Evolutionary conservation across 23 red algal genomes (phyloP), one percentile per base, ranked within the genome.

Genomic region (Agarophyton chilense): DNA sequence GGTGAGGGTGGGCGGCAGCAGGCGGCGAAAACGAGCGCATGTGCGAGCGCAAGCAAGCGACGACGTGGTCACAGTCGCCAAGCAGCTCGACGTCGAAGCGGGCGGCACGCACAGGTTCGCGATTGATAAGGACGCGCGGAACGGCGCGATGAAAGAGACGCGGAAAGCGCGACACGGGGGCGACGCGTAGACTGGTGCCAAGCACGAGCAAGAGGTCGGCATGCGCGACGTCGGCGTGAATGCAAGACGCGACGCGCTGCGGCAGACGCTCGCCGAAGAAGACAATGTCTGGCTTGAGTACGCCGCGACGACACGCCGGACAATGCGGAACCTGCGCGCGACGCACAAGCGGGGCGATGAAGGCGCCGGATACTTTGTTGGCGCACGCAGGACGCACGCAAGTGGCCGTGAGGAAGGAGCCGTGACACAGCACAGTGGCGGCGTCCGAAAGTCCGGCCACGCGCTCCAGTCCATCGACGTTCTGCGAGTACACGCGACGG

Each of bases 271-370:
- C 96, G 7, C 96, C 96, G 63, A 98, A 98, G 79, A 98, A 95
- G 22, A 95, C 93, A 84, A 98, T 95, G 78, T 95, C 96, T 16
- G 96, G 96, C 75, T 98, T 98, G 21, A 98, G 63, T 1, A 98
- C 83, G 19, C 83, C 83, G 19, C 41, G 32, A 3, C 13, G 22
- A 55, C 94, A 96, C 28, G 31, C 29, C 12, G 42, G 36, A 73
- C 94, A 96, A 8, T 41, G 32, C 4, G 89, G 88, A 26, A 96
- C 86, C 28, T 36, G 32, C 38, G 84, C 94, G 13, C 52, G 29
- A 1, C 29, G 42, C 8, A 96, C 89, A 33, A 66, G 52, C 31
- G 35, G 13, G 34, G 73, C 83, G 29, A 92, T 92, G 29, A 58
- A 17, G 8, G 55, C 34, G 17, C 89, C 76, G 2, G 47, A 21